Percentiles rank a stretch among this genome's conserved stretches.
Conservation (phyloP, 495 filamentous ascomycete genomes). For the Lasiosphaeria ovina region DNA sequence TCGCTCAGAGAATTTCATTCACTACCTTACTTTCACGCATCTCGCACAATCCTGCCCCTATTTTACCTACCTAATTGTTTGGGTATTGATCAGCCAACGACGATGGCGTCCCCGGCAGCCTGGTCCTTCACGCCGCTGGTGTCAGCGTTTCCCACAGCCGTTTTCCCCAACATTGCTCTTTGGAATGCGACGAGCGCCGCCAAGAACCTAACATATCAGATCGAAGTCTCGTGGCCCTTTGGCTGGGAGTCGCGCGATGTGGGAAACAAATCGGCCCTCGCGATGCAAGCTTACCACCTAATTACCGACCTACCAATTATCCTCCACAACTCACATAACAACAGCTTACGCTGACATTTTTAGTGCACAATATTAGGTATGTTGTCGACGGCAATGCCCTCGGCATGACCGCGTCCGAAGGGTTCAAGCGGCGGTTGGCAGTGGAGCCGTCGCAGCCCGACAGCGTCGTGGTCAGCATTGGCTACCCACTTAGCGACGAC, state of each 20-base stretch:
- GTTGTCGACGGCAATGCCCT: conserved; percentile 25
- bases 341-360: neutral
- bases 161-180: conserved; percentile 22
- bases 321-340: neutral
- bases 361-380: conserved; percentile 3
- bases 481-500: conserved; percentile 21
- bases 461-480: conserved; percentile 21
- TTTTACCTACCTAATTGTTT: too few species aligned
- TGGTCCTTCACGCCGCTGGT: conserved; percentile 20
- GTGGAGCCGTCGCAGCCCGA: conserved; percentile 20
- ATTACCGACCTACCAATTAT: neutral
- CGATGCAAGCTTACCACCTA: conserved; percentile 10
- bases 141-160: conserved; percentile 19
- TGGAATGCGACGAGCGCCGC: conserved; percentile 23
- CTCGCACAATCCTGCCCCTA: too few species aligned
- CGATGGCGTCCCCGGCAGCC: conserved; percentile 12
- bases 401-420: conserved; percentile 18
- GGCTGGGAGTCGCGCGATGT: conserved; percentile 18
- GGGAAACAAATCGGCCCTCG: conserved; percentile 15
- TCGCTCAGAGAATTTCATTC: too few species aligned
- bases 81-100: too few species aligned
- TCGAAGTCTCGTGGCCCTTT: conserved; percentile 25
- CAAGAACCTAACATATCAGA: conserved; percentile 22
- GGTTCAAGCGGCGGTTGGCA: conserved; percentile 18
- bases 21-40: too few species aligned